Base-by-base conservation (phyloP, 352 stramenopile genomes). In the Phytophthora uliginosa region DNA sequence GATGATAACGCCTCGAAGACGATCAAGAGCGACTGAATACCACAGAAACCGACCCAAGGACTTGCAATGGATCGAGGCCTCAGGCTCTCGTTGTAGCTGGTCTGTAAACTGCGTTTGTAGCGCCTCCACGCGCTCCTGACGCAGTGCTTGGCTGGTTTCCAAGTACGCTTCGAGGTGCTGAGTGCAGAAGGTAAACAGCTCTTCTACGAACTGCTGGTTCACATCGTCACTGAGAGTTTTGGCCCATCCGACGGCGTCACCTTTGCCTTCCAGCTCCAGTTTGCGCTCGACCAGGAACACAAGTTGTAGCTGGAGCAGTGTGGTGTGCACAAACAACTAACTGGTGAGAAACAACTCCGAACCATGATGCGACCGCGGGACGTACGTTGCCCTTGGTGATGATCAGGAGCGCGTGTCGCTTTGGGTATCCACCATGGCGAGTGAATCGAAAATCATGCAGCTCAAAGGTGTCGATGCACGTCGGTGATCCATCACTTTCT, bases 21-120 rank as follows among this genome's bases (percentile, higher is more conserved):
- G 81, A 55, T 91, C 83, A 22, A 84, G 33, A 7, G 81, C 78
- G 26, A 85, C 60, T 2, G 62, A 79, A 58, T 82, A 86, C 58
- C 70, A 72, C 10, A 80, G 36, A n/a, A 83, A 82, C 3, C 6
- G 50, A 24, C 15, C 26, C n/a, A 42, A 18, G 10, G 36, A 6
- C 63, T 4, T 52, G 15, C 55, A 28, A 22, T 47, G 28, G 22
- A 10, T 47, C n/a, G 31, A 17, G 20, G 59, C 13, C 38, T 68
- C 31, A 10, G 31, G 20, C 7, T 63, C 28, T 54, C 55, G 53
- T 33, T 71, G 47, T 20, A 70, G 28, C 22, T 62, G 50, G 20
- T 53, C 53, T 10, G 22, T 7, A 53, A 45, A 55, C n/a, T 52
- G 57, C 40, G 33, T 10, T 63, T 18, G n/a, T 10, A 79, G 28